These are phyloP conservation scores for Mycosphaerella sp. DNA, from an alignment of 2,329 filamentous ascomycete genomes.

Conservation along the genomic window DNA sequence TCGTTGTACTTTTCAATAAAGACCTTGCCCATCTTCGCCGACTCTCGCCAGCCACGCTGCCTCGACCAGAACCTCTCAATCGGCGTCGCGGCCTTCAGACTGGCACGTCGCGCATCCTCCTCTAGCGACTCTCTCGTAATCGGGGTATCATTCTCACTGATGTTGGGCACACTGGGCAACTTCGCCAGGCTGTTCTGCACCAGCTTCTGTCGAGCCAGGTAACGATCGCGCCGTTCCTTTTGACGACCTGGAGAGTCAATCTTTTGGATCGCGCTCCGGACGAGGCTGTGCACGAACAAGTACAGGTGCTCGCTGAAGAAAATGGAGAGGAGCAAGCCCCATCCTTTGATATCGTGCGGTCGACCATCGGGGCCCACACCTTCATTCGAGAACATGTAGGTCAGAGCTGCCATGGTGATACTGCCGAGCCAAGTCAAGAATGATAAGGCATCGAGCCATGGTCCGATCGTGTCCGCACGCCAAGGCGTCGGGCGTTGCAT, in stretches of 20 bases:
- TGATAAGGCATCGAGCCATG: conserved; percentile 77
- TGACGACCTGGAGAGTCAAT: conserved; percentile 81
- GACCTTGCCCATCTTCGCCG: conserved; percentile 45
- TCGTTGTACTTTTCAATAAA: conserved; percentile 43
- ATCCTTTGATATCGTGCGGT: conserved; percentile 65
- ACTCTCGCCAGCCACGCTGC: conserved; percentile 47
- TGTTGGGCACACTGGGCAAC: conserved; percentile 44
- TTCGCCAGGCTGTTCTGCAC: conserved; percentile 63
- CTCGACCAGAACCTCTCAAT: conserved; percentile 50
- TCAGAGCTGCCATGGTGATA: conserved; percentile 76
- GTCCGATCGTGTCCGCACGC: conserved; percentile 88
- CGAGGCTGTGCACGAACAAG: conserved; percentile 65
- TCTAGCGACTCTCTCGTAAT: conserved; percentile 62
- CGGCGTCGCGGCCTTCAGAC: conserved; percentile 38
- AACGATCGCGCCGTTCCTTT: conserved; percentile 77
- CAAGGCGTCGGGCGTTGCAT: conserved; percentile 85
- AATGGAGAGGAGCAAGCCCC: conserved; percentile 74
- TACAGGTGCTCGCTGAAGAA: conserved; percentile 87
- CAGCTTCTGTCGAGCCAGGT: conserved; percentile 69
- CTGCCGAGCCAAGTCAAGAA: conserved; percentile 94
- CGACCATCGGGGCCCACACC: conserved; percentile 59
- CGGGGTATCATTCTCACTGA: conserved; percentile 47
- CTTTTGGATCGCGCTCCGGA: conserved; percentile 68
- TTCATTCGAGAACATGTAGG: conserved; percentile 77
- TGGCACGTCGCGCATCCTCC: conserved; percentile 45